A percentile compares a stretch with the other conserved stretches of the same genome.
Evolutionary conservation across 2,329 filamentous ascomycete genomes (phyloP).

Genomic region (Tolypocladium sp.): DNA sequence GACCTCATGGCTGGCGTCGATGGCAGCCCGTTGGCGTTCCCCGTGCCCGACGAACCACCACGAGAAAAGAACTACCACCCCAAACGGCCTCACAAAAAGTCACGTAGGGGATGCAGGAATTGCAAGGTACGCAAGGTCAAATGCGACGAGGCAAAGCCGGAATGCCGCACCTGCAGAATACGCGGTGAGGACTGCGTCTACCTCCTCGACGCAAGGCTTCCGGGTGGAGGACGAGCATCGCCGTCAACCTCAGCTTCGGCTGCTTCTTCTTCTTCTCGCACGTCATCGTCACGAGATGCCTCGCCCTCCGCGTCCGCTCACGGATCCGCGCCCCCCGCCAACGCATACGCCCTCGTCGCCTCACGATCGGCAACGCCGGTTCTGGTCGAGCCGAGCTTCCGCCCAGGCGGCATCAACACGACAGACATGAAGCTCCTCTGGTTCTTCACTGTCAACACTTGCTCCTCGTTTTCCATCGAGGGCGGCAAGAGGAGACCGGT

Average conservation of each 20-base stretch:
- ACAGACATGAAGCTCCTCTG: slow-evolving; percentile 45
- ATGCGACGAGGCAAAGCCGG: slow-evolving; percentile 42
- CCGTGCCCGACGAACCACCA: background rate
- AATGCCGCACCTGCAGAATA: slow-evolving; percentile 38
- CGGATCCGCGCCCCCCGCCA: background rate
- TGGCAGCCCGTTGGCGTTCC: background rate
- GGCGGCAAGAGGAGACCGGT: slow-evolving; percentile 22
- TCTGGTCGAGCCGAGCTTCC: slow-evolving; percentile 18
- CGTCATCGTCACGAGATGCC: slow-evolving; percentile 1
- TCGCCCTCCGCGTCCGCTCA: background rate
- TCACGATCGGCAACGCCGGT: slow-evolving; percentile 3
- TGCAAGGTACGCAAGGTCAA: slow-evolving; percentile 49
- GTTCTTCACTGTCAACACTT: slow-evolving; percentile 42
- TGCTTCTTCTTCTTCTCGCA: slow-evolving; percentile 1
- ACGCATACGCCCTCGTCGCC: background rate
- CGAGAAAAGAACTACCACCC: slow-evolving; percentile 19
- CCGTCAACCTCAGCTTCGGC: background rate
- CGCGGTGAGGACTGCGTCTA: slow-evolving; percentile 41
- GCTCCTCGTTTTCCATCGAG: slow-evolving; percentile 34
- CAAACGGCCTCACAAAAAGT: slow-evolving; percentile 48
- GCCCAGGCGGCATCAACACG: slow-evolving; percentile 21
- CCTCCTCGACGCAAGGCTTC: slow-evolving; percentile 9
- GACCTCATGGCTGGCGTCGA: background rate
- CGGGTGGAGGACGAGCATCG: background rate
- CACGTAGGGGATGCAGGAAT: slow-evolving; percentile 40